A percentile compares a stretch with the other conserved stretches of the same genome.
Evolutionary conservation across 78 protist genomes (phyloP).

Genomic region (slime mould (Dictyostelium discoideum)): DNA sequence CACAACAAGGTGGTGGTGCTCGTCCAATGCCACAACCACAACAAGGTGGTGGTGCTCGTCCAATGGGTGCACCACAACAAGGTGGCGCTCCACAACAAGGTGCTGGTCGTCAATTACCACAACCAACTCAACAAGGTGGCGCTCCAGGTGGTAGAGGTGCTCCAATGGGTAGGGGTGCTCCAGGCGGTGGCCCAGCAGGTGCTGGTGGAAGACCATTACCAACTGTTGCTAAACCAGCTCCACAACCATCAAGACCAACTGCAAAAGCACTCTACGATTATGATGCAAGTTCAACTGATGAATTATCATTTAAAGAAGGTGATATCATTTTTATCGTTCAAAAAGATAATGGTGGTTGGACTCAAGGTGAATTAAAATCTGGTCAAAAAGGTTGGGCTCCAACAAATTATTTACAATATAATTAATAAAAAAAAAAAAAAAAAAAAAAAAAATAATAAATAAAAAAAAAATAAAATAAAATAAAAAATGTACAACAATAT

Average conservation of each 20-base stretch:
- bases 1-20: background rate
- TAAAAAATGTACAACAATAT: background rate
- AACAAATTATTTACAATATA: slow-evolving; percentile 53
- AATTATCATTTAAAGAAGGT: slow-evolving; percentile 88
- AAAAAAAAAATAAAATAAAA: too few relatives aligned
- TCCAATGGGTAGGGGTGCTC: slow-evolving; percentile 27
- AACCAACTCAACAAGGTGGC: slow-evolving; percentile 8
- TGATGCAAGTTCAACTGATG: slow-evolving; percentile 84
- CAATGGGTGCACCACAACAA: slow-evolving; percentile 45
- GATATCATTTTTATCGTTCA: slow-evolving; percentile 76
- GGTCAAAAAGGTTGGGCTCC: slow-evolving; percentile 86
- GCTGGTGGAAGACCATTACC: slow-evolving; percentile 49
- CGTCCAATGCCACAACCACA: background rate
- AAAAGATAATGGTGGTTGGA: slow-evolving; percentile 89
- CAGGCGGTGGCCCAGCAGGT: slow-evolving; percentile 38
- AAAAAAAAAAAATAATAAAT: too few relatives aligned
- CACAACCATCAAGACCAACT: slow-evolving; percentile 73
- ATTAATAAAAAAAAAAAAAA: too few relatives aligned
- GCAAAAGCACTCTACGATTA: slow-evolving; percentile 85
- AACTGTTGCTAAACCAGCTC: slow-evolving; percentile 42
- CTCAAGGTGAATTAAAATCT: slow-evolving; percentile 88
- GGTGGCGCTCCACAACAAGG: slow-evolving; percentile 46
- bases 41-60: slow-evolving; percentile 24
- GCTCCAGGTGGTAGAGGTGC: background rate
- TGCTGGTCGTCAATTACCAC: slow-evolving; percentile 4